These are phyloP conservation scores for Solanum virginianum DNA, from an alignment of 257 asterid species.

Conservation along the genomic window DNA sequence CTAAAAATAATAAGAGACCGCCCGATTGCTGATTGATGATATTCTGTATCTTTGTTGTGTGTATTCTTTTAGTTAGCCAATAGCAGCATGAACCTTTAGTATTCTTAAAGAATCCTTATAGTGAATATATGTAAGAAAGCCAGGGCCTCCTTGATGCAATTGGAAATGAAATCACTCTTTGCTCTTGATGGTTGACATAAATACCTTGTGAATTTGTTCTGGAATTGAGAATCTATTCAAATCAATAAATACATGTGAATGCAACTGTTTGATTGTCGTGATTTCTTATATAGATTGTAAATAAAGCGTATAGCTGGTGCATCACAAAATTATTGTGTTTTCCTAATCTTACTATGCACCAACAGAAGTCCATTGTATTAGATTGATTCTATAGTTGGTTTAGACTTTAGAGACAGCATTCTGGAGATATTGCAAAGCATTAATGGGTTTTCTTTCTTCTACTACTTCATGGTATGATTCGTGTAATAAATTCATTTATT, in stretches of 20 bases:
- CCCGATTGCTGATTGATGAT: background rate
- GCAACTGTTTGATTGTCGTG: background rate
- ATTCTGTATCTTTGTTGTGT: background rate
- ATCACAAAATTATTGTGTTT: background rate
- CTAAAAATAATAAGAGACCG: background rate
- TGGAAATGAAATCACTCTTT: background rate
- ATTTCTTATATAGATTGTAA: background rate
- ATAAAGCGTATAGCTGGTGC: background rate
- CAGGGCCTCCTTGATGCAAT: background rate
- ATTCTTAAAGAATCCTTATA: background rate
- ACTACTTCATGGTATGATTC: background rate
- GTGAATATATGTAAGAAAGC: background rate
- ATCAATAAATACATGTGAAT: background rate
- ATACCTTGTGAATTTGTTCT: background rate
- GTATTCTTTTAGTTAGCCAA: background rate
- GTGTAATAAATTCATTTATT: background rate
- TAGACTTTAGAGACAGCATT: background rate
- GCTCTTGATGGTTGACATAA: background rate
- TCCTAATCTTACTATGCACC: background rate
- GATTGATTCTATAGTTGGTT: background rate
- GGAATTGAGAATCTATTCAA: background rate
- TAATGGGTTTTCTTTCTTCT: background rate
- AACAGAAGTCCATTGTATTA: background rate
- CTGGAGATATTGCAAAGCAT: background rate
- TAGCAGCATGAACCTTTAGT: background rate